Evolutionary conservation across 1,284 basidiomycete species (phyloP).

Genomic region (Austropuccinia psidii): DNA sequence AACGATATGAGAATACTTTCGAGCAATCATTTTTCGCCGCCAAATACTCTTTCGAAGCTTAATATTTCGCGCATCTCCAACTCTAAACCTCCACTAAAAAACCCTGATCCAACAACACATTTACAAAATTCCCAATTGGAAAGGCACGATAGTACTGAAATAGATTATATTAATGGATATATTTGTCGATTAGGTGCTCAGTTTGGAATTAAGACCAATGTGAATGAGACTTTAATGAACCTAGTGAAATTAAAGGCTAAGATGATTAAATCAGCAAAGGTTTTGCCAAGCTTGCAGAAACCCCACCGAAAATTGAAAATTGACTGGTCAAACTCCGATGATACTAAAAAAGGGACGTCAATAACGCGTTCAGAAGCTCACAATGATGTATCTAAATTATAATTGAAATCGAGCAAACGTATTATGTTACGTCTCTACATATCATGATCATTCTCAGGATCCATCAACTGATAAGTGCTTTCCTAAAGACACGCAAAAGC

Average conservation of each 20-base stretch:
- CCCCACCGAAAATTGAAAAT: slow-evolving; percentile 1
- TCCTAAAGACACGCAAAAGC: no score
- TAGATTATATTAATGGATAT: slow-evolving; percentile 77
- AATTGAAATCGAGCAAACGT: no score
- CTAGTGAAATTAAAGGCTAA: slow-evolving; percentile 55
- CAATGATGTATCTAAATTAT: no score
- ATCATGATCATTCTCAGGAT: no score
- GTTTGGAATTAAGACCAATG: slow-evolving; percentile 59
- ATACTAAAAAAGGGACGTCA: no score
- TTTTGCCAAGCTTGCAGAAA: neutral
- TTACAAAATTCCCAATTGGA: neutral
- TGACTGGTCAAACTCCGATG: neutral
- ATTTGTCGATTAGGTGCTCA: slow-evolving; percentile 60
- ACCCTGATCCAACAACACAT: slow-evolving; percentile 52
- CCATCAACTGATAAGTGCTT: no score
- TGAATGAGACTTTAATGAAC: slow-evolving; percentile 58
- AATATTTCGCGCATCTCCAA: neutral
- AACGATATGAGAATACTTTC: slow-evolving; percentile 50
- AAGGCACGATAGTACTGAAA: slow-evolving; percentile 39
- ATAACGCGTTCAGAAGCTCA: no score
- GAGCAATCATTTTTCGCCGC: neutral
- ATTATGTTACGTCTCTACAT: no score
- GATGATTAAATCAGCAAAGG: neutral
- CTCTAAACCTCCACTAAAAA: slow-evolving; percentile 48
- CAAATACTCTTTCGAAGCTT: slow-evolving; percentile 1